Conservation (phyloP, 306 rosid genomes). For the Albizia julibrissin region DNA sequence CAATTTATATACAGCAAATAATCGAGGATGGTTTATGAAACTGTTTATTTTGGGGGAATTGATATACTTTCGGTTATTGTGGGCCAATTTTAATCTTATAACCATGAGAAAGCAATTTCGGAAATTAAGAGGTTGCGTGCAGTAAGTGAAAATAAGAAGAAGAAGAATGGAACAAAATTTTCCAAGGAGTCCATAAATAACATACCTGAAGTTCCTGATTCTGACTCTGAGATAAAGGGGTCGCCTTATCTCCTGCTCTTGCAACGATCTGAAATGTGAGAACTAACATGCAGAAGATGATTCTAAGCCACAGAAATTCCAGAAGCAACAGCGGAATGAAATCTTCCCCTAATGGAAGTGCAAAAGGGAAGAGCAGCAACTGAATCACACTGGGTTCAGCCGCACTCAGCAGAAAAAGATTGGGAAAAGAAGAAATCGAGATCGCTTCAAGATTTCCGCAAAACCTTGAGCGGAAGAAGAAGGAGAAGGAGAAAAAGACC, state of each 20-base stretch:
- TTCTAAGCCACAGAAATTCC: background rate
- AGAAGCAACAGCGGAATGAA: background rate
- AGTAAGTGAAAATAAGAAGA: constrained; percentile 10
- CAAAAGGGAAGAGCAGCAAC: constrained; percentile 21
- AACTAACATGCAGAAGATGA: background rate
- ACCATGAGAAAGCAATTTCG: background rate
- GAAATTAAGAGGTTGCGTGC: background rate
- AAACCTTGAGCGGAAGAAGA: background rate
- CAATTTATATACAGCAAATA: constrained; percentile 8
- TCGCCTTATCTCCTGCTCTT: background rate
- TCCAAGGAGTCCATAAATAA: constrained; percentile 12
- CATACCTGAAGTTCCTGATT: constrained; percentile 4
- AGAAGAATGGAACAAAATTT: background rate
- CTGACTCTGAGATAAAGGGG: constrained; percentile 6
- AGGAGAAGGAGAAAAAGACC: background rate
- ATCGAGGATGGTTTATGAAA: constrained; percentile 1
- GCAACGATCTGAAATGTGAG: constrained; percentile 9
- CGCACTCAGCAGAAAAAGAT: background rate
- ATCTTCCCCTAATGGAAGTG: background rate
- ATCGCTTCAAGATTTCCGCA: background rate
- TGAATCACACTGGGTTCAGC: constrained; percentile 14
- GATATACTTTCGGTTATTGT: too few relatives aligned
- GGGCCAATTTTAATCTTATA: background rate
- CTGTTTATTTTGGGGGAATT: too few relatives aligned
- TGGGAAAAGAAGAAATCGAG: background rate